A percentile compares a stretch with the other conserved stretches of the same genome.
phyloP scores from a whole-genome alignment of 805 yeast species.

The Metschnikowia santaceciliae region DNA sequence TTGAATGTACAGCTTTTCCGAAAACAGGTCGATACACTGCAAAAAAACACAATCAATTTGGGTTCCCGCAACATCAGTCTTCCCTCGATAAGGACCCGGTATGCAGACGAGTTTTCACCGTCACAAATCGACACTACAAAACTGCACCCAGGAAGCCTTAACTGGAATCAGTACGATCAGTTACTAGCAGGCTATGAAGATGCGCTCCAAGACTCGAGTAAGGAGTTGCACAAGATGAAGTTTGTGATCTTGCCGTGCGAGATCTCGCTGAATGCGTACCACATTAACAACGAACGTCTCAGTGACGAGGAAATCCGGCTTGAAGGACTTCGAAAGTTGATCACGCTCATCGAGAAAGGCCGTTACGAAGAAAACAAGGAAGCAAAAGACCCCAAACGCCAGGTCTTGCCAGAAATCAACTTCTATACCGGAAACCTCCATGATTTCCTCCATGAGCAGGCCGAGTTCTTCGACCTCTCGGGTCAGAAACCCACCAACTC shows the following conservation, averaged over 20 bases:
- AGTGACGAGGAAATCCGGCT: slow-evolving; percentile 83
- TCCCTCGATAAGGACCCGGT: slow-evolving; percentile 67
- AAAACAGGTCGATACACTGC: slow-evolving; percentile 12
- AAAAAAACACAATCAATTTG: slow-evolving; percentile 10
- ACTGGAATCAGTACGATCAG: slow-evolving; percentile 93
- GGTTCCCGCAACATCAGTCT: slow-evolving; percentile 12
- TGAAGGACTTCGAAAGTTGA: slow-evolving; percentile 79
- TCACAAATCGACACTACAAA: slow-evolving; percentile 28
- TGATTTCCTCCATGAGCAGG: slow-evolving; percentile 51
- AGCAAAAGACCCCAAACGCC: slow-evolving; percentile 26
- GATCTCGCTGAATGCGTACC: slow-evolving; percentile 53
- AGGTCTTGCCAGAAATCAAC: slow-evolving; percentile 63
- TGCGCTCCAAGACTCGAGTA: slow-evolving; percentile 50
- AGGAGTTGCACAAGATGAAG: slow-evolving; percentile 62
- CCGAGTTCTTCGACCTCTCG: slow-evolving; percentile 38
- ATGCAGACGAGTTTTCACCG: slow-evolving; percentile 61
- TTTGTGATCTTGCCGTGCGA: slow-evolving; percentile 81
- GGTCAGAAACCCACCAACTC: slow-evolving; percentile 31
- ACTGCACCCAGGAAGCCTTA: slow-evolving; percentile 56
- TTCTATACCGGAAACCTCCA: slow-evolving; percentile 87
- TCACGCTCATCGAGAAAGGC: slow-evolving; percentile 58
- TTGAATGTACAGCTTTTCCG: slow-evolving; percentile 75
- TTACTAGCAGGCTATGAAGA: slow-evolving; percentile 89
- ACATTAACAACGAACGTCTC: slow-evolving; percentile 54
- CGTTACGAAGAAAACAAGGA: slow-evolving; percentile 33